Evolutionary conservation across 2,329 filamentous ascomycete genomes (phyloP).

Genomic region (Knufia petricola): DNA sequence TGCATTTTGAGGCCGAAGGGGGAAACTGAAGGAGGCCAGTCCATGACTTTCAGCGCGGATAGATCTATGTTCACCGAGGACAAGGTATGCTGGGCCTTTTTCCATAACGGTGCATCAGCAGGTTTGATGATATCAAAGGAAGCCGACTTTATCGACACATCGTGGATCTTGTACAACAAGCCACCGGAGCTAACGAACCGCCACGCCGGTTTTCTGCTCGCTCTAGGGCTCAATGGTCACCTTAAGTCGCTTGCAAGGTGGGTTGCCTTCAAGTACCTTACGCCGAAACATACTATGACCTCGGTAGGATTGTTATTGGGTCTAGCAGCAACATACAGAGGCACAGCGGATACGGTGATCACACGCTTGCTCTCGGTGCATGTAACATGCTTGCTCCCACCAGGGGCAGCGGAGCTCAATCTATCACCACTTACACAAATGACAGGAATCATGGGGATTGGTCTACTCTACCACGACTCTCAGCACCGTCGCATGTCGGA

Average conservation of each 20-base stretch:
- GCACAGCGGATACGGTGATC: slow-evolving; percentile 94
- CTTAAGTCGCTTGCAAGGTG: slow-evolving; percentile 91
- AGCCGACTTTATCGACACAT: slow-evolving; percentile 91
- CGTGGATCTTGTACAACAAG: slow-evolving; percentile 98
- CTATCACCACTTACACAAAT: slow-evolving; percentile 88
- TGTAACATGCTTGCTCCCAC: slow-evolving; percentile 85
- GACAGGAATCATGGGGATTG: slow-evolving; percentile 93
- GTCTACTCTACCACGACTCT: slow-evolving; percentile 84
- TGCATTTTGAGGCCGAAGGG: slow-evolving; percentile 88
- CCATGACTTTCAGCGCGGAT: slow-evolving; percentile 65
- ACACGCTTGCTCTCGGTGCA: slow-evolving; percentile 90
- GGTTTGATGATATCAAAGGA: slow-evolving; percentile 82
- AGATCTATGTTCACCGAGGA: slow-evolving; percentile 82
- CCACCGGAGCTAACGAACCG: slow-evolving; percentile 84
- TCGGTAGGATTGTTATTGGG: slow-evolving; percentile 91
- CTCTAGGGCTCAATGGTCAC: slow-evolving; percentile 86
- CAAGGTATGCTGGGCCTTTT: slow-evolving; percentile 97
- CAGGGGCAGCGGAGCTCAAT: slow-evolving; percentile 87
- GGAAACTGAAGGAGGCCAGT: slow-evolving; percentile 46
- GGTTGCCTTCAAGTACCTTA: slow-evolving; percentile 98
- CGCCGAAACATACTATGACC: slow-evolving; percentile 98
- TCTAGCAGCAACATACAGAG: slow-evolving; percentile 83
- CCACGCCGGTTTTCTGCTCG: slow-evolving; percentile 89
- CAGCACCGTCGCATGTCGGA: slow-evolving; percentile 98
- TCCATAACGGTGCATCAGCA: slow-evolving; percentile 90